Evolutionary conservation across 805 yeast species (phyloP).

Genomic region (Huiozyma sinensis): DNA sequence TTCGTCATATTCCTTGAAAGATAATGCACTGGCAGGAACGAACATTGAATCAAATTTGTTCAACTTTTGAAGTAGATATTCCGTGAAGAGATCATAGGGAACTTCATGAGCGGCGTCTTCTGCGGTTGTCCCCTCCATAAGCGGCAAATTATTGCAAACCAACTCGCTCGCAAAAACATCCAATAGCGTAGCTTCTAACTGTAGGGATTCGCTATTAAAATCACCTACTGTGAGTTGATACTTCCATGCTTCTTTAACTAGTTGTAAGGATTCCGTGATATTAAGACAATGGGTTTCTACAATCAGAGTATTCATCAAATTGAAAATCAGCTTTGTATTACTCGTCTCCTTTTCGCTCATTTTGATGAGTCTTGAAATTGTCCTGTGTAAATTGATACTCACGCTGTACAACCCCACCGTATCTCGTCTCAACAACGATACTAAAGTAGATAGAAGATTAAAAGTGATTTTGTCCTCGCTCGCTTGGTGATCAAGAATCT

Average conservation of each 20-base stretch:
- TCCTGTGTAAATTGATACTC: slow-evolving; percentile 9
- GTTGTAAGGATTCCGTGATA: slow-evolving; percentile 27
- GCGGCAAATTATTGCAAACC: slow-evolving; percentile 21
- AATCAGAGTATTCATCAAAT: slow-evolving; percentile 37
- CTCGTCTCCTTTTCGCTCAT: slow-evolving; percentile 19
- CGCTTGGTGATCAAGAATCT: slow-evolving; percentile 8
- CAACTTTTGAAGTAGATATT: slow-evolving; percentile 11
- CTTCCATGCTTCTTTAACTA: slow-evolving; percentile 32
- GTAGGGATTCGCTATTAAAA: slow-evolving; percentile 34
- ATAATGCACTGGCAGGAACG: neutral
- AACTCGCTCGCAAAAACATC: slow-evolving; percentile 35
- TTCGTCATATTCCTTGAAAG: neutral
- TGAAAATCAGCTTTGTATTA: slow-evolving; percentile 28
- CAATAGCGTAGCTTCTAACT: slow-evolving; percentile 36
- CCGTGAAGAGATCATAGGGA: slow-evolving; percentile 3
- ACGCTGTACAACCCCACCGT: slow-evolving; percentile 15
- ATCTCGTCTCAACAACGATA: slow-evolving; percentile 18
- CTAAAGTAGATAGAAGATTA: slow-evolving; percentile 20
- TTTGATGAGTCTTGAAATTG: slow-evolving; percentile 15
- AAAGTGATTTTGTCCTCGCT: slow-evolving; percentile 19
- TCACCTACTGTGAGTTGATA: slow-evolving; percentile 29
- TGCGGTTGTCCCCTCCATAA: slow-evolving; percentile 9
- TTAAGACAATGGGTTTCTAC: slow-evolving; percentile 34
- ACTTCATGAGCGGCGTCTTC: neutral
- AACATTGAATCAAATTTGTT: slow-evolving; percentile 6